These are phyloP conservation scores for Globisporangium echinulatum DNA, from an alignment of 352 stramenopile genomes.

Conservation along the genomic window DNA sequence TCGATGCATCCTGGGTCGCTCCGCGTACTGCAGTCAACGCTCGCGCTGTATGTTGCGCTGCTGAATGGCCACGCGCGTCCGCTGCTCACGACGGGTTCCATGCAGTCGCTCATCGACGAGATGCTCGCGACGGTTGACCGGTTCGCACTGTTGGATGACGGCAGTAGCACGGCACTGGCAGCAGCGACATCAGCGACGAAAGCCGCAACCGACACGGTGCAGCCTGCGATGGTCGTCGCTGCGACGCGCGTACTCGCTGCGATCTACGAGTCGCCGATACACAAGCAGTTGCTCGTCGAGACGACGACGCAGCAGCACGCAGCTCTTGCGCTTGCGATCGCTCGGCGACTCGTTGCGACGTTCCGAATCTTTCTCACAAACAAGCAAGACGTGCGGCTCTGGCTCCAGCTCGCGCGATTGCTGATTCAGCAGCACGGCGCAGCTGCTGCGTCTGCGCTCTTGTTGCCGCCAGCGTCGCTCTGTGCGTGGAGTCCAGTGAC, in stretches of 20 bases:
- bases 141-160: neutral
- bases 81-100: slow-evolving; percentile 4
- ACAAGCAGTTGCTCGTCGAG: slow-evolving; percentile 5
- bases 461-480: neutral
- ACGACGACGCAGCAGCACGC: slow-evolving; percentile 1
- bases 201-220: neutral
- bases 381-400: slow-evolving; percentile 6
- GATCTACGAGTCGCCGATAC: slow-evolving; percentile 11
- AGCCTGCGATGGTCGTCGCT: slow-evolving; percentile 8
- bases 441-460: slow-evolving; percentile 6
- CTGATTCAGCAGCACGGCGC: slow-evolving; percentile 9
- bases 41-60: slow-evolving; percentile 22
- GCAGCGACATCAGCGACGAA: too few relatives aligned
- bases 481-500: too few relatives aligned
- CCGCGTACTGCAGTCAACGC: slow-evolving; percentile 27
- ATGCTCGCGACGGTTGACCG: slow-evolving; percentile 17
- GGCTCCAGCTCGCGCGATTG: slow-evolving; percentile 9
- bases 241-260: slow-evolving; percentile 11
- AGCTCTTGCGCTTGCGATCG: slow-evolving; percentile 1
- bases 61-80: slow-evolving; percentile 30
- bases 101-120: slow-evolving; percentile 13
- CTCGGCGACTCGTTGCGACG: slow-evolving; percentile 2
- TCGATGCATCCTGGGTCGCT: slow-evolving; percentile 21
- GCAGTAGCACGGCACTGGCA: too few relatives aligned
- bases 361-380: slow-evolving; percentile 1